Conservation (phyloP, 768 basidiomycete genomes). For the Boletus pseudopeckii region DNA sequence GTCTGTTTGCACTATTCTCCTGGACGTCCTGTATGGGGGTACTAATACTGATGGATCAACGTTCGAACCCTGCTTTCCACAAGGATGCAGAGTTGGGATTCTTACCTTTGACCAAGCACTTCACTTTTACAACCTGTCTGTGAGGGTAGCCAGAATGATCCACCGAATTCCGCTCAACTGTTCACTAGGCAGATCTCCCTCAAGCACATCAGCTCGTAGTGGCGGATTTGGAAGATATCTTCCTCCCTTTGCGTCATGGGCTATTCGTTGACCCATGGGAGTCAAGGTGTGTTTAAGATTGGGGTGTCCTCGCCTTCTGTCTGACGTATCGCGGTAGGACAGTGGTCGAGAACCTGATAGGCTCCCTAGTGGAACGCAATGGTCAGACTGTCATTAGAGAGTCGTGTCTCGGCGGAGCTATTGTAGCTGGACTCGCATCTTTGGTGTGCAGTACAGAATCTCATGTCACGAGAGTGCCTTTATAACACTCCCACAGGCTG, state of each 20-base stretch:
- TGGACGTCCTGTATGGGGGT: conserved; percentile 61
- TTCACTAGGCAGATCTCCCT: conserved; percentile 40
- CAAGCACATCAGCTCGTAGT: conserved; percentile 73
- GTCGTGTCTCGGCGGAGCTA: conserved; percentile 74
- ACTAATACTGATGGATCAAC: conserved; percentile 38
- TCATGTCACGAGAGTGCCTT: conserved; percentile 12
- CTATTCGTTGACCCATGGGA: conserved; percentile 75
- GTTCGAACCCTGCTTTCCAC: conserved; percentile 50
- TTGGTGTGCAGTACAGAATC: conserved; percentile 47
- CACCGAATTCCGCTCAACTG: conserved; percentile 17
- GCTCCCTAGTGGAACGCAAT: conserved; percentile 61
- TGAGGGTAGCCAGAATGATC: conserved; percentile 37
- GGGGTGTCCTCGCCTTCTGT: background rate
- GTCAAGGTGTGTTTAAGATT: conserved; percentile 52
- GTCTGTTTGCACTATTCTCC: conserved; percentile 61
- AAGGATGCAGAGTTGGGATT: conserved; percentile 62
- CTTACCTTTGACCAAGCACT: conserved; percentile 77
- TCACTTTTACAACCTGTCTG: conserved; percentile 88
- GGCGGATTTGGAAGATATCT: conserved; percentile 89
- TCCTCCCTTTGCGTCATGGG: conserved; percentile 68
- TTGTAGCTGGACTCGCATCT: conserved; percentile 68
- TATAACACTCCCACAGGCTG: conserved; percentile 40
- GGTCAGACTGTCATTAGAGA: conserved; percentile 44
- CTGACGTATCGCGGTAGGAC: conserved; percentile 37
- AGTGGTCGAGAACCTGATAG: conserved; percentile 64